These are phyloP conservation scores for Nissolia schottii DNA, from an alignment of 306 rosid species.

Conservation along the genomic window DNA sequence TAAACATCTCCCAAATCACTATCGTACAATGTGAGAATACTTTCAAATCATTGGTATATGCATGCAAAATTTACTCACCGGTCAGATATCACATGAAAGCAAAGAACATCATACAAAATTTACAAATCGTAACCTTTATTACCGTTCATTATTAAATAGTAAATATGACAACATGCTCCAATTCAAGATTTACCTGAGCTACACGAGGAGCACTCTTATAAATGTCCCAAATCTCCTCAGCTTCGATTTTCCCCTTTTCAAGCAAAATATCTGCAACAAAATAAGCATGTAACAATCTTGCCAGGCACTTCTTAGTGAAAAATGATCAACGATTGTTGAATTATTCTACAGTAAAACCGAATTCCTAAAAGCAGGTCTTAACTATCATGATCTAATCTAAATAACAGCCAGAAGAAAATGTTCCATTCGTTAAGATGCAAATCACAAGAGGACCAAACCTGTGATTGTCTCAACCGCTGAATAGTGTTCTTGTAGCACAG, in stretches of 20 bases:
- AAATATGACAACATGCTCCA: slow-evolving; percentile 14
- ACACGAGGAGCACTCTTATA: slow-evolving; percentile 58
- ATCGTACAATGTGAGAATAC: neutral
- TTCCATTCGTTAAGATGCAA: slow-evolving; percentile 18
- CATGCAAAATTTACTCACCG: neutral
- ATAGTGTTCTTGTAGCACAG: slow-evolving; percentile 67
- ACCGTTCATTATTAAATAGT: neutral
- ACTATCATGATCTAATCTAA: slow-evolving; percentile 17
- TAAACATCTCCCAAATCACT: neutral
- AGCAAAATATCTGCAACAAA: slow-evolving; percentile 79
- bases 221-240: slow-evolving; percentile 83
- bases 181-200: slow-evolving; percentile 60
- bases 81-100: neutral
- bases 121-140: neutral
- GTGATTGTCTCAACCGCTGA: slow-evolving; percentile 91
- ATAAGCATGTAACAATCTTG: slow-evolving; percentile 11
- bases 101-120: neutral
- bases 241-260: slow-evolving; percentile 69
- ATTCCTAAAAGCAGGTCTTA: neutral
- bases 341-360: slow-evolving; percentile 5
- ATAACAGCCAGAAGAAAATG: slow-evolving; percentile 2
- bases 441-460: slow-evolving; percentile 49
- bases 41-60: neutral
- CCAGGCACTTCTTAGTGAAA: slow-evolving; percentile 4
- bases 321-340: neutral